Evolutionary conservation across 805 yeast species (phyloP).

Genomic region (Suhomyces faveliae): DNA sequence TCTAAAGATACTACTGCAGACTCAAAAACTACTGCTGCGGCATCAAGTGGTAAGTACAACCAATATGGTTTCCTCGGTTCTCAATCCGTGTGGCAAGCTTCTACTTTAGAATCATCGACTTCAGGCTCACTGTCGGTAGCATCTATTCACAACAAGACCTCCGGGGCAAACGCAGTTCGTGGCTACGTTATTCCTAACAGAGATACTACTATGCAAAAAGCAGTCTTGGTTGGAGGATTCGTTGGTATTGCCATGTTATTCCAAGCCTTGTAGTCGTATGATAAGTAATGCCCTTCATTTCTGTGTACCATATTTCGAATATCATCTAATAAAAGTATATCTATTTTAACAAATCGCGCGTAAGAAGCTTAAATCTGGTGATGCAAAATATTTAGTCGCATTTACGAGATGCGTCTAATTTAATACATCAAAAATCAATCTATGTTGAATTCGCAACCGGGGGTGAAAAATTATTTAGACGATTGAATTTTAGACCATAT

Average conservation of each 20-base stretch:
- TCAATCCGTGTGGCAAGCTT: slow-evolving; percentile 33
- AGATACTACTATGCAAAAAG: slow-evolving; percentile 16
- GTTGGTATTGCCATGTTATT: slow-evolving; percentile 17
- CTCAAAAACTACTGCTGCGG: slow-evolving; percentile 8
- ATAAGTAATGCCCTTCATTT: background rate
- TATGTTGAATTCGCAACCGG: background rate
- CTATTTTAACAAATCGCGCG: background rate
- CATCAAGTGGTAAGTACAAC: slow-evolving; percentile 27
- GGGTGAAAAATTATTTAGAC: background rate
- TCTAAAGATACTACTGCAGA: slow-evolving; percentile 11
- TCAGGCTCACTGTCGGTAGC: slow-evolving; percentile 11
- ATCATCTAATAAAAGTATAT: background rate
- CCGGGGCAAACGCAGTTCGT: slow-evolving; percentile 16
- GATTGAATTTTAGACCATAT: no score
- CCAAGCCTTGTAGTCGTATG: slow-evolving; percentile 8
- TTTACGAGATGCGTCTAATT: background rate
- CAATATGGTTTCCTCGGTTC: slow-evolving; percentile 44
- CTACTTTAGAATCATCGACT: slow-evolving; percentile 3
- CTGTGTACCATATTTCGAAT: slow-evolving; percentile 1
- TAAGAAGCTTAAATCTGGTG: background rate
- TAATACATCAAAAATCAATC: background rate
- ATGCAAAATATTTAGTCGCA: background rate
- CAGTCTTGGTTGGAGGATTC: slow-evolving; percentile 14
- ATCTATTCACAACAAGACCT: slow-evolving; percentile 16
- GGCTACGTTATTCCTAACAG: slow-evolving; percentile 10